Evolutionary conservation across 176 grass and related monocot species (phyloP).

Genomic region (Tillandsia fasciculata): DNA sequence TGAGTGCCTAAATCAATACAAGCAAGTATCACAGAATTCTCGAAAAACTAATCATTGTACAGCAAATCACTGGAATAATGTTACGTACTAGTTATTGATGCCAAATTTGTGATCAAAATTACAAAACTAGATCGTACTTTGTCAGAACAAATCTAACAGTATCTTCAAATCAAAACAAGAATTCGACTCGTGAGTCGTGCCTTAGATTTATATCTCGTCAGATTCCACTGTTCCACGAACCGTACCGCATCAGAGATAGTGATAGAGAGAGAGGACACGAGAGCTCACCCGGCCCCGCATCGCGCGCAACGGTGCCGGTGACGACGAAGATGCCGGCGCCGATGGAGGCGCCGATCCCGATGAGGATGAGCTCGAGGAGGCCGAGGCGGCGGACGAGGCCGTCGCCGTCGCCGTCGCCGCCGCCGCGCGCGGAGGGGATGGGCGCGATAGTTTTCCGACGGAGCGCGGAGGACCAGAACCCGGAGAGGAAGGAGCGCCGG

Average conservation of each 20-base stretch:
- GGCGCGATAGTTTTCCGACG: slow-evolving; percentile 51
- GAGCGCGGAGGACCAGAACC: slow-evolving; percentile 59
- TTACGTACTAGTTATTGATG: too few relatives aligned
- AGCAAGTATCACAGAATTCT: too few relatives aligned
- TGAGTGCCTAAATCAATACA: too few relatives aligned
- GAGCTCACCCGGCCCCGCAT: slow-evolving; percentile 70
- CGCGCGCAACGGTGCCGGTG: slow-evolving; percentile 90
- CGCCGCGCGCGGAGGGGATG: slow-evolving; percentile 15
- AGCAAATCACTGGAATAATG: too few relatives aligned
- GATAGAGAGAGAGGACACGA: neutral
- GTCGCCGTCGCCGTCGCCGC: slow-evolving; percentile 14
- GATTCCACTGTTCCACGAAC: neutral
- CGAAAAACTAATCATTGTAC: neutral
- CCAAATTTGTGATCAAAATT: too few relatives aligned
- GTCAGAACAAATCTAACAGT: too few relatives aligned
- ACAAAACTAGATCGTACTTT: too few relatives aligned
- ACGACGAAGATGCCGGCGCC: slow-evolving; percentile 92
- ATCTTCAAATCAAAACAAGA: too few relatives aligned
- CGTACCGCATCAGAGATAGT: neutral
- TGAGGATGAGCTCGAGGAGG: slow-evolving; percentile 60
- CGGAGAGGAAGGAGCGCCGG: slow-evolving; percentile 36
- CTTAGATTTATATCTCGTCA: too few relatives aligned
- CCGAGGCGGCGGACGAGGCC: slow-evolving; percentile 83
- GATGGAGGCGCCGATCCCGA: slow-evolving; percentile 90
- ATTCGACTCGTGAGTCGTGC: too few relatives aligned